Conservation (phyloP, 2,329 filamentous ascomycete species). For the Ophiostoma sp. region DNA sequence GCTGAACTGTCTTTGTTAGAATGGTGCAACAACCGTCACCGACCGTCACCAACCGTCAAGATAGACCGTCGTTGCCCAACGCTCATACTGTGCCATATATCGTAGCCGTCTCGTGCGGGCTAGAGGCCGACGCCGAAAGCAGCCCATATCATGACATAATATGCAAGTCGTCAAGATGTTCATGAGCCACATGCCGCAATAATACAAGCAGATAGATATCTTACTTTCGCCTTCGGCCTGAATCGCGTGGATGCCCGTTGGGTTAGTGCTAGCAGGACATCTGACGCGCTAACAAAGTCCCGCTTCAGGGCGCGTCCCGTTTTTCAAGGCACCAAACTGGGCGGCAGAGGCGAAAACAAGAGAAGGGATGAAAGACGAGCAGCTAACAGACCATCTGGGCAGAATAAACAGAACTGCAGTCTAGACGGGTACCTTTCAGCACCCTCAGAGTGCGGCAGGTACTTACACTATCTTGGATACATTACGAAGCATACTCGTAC, state of each 20-base stretch:
- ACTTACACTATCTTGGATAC: no score
- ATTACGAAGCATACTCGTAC: no score
- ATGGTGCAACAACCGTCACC: no score
- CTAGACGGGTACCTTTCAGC: background rate
- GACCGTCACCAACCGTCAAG: no score
- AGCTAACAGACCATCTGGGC: background rate
- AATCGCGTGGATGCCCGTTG: background rate
- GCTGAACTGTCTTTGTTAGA: no score
- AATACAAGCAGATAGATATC: background rate
- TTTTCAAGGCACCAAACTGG: constrained; percentile 5
- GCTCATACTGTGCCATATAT: background rate
- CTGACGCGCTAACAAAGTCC: constrained; percentile 9
- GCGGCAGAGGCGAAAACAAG: constrained; percentile 2
- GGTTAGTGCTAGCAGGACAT: background rate
- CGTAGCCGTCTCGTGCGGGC: background rate
- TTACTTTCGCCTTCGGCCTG: background rate
- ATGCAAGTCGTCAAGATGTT: no score
- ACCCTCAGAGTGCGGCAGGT: no score
- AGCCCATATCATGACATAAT: no score
- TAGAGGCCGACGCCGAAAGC: no score
- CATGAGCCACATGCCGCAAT: no score
- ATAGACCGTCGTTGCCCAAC: background rate
- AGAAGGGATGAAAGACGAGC: background rate
- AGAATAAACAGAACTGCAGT: no score
- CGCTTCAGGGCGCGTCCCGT: constrained; percentile 19